phyloP scores from a whole-genome alignment of 192 early-diverging fungal genomes.

The Podila minutissima region DNA sequence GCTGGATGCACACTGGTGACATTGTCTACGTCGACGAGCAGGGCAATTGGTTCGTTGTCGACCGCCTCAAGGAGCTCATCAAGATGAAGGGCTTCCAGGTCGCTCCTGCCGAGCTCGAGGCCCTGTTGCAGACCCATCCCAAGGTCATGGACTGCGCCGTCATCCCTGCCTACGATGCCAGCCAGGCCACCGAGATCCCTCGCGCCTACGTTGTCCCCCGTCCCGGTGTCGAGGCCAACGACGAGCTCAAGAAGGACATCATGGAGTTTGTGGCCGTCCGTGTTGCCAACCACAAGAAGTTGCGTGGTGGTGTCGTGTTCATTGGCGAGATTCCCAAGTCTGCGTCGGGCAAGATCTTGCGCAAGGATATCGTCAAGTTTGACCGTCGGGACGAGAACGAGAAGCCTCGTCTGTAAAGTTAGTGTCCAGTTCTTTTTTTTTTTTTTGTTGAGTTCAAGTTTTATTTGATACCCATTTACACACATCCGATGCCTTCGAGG shows the following conservation, averaged over 20 bases:
- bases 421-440: no score
- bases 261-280: constrained; percentile 64
- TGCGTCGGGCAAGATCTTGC: constrained; percentile 84
- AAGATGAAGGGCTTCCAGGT: constrained; percentile 85
- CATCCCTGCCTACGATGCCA: constrained; percentile 53
- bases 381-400: constrained; percentile 31
- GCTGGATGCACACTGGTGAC: constrained; percentile 68
- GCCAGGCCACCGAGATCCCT: constrained; percentile 76
- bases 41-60: constrained; percentile 72
- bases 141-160: constrained; percentile 59
- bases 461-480: no score
- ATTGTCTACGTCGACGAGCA: constrained; percentile 63
- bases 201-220: constrained; percentile 82
- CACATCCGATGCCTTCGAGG: no score
- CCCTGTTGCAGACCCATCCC: constrained; percentile 63
- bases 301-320: constrained; percentile 83
- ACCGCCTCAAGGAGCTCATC: constrained; percentile 84
- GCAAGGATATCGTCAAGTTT: constrained; percentile 66
- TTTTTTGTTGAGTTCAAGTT: no score
- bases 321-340: constrained; percentile 82
- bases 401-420: background rate
- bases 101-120: constrained; percentile 79
- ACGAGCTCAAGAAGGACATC: constrained; percentile 55
- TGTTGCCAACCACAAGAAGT: constrained; percentile 79
- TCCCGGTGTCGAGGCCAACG: constrained; percentile 45